Base-by-base conservation (phyloP, 345 rosid species). In the Raphanus sativus region DNA sequence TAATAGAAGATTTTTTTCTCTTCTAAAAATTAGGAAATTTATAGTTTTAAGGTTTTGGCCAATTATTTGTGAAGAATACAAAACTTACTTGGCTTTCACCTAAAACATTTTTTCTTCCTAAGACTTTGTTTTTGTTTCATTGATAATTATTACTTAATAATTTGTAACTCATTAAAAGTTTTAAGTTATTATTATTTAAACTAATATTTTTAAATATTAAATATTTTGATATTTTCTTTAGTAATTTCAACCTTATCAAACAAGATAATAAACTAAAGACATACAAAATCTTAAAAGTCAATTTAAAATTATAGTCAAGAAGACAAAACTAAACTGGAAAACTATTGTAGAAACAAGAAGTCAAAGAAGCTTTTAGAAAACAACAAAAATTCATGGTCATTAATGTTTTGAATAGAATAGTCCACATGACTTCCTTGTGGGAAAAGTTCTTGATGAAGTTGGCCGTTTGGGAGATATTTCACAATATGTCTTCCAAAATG, bases 381-480 rank as follows among this genome's bases (percentile, higher is more conserved):
- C 30, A 15, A 5, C 4, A 52, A 56, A 56, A 30, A 29, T 28
- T 29, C 65, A 29, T 29, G 65, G 36, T 2, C 65, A 61, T 29
- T 56, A 56, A 61, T 61, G 12, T 13, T 52, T 26, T 29, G 65
- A 13, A 32, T 29, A 29, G 65, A 61, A 29, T 61, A 61, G 65
- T 61, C 65, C 36, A 29, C 38, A 13, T 15, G 38, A 29, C 4
- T 29, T 29, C 9, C 11, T 61, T 61, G 24, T 52, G 11, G 13
- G 38, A 61, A 61, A 29, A 29, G 65, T 61, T 61, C 10, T 61
- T 29, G 38, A 61, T 29, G 21, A 21, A 8, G 12, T 58, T 58
- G 62, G 62, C 62, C 32, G 36, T 13, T 61, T 29, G 38, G 34
- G 65, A 29, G 65, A 61, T 61, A 61, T 61, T 61, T 61, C 38